Evolutionary conservation across 805 yeast genomes (phyloP).

Genomic region (Suhomyces canberraensis): DNA sequence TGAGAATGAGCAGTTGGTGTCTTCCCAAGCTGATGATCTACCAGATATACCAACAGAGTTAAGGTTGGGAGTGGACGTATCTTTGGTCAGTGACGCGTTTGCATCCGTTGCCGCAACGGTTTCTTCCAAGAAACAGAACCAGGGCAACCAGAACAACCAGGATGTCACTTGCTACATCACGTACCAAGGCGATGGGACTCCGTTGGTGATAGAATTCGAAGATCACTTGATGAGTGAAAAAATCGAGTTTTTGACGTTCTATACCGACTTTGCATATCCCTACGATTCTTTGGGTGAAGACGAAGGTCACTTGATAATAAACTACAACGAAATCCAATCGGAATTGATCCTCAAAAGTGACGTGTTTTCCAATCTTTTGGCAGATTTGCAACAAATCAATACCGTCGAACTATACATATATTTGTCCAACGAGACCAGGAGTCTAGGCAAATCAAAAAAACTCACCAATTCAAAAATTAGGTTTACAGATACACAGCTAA

Average conservation of each 20-base stretch:
- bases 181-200: constrained; percentile 38
- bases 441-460: constrained; percentile 6
- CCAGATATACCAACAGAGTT: constrained; percentile 9
- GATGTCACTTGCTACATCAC: constrained; percentile 32
- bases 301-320: constrained; percentile 20
- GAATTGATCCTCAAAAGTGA: constrained; percentile 40
- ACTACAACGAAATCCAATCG: constrained; percentile 28
- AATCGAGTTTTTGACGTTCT: constrained; percentile 40
- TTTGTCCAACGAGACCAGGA: constrained; percentile 20
- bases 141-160: constrained; percentile 14
- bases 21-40: not conserved
- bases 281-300: constrained; percentile 16
- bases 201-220: constrained; percentile 40
- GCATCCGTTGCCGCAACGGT: constrained; percentile 22
- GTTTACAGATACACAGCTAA: constrained; percentile 35
- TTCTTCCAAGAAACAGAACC: constrained; percentile 20
- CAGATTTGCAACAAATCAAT: constrained; percentile 34
- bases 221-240: constrained; percentile 39
- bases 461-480: constrained; percentile 3
- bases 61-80: constrained; percentile 35
- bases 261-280: constrained; percentile 24
- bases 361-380: constrained; percentile 32
- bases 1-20: constrained; percentile 3
- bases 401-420: constrained; percentile 34
- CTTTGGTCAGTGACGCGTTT: constrained; percentile 34